Conservation (phyloP, 2,329 filamentous ascomycete species). For the Fusarium nodosum region DNA sequence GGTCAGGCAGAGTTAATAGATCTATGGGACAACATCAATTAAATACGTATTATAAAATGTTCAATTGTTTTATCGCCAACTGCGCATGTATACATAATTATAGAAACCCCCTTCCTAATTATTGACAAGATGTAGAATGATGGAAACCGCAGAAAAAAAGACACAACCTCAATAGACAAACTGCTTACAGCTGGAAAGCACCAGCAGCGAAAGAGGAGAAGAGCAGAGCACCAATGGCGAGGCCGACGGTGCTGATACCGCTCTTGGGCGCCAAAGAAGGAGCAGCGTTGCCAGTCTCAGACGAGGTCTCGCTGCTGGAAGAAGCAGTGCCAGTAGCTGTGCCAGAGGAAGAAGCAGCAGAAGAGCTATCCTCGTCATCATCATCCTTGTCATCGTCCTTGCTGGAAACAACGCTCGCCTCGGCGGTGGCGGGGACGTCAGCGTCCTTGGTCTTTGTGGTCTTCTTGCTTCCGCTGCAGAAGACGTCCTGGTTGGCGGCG, state of each 20-base stretch:
- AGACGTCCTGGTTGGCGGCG: conserved; percentile 56
- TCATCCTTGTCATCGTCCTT: conserved; percentile 23
- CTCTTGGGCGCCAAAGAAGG: conserved; percentile 42
- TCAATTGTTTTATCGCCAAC: conserved; percentile 1
- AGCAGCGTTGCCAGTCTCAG: conserved; percentile 42
- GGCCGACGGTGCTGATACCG: conserved; percentile 51
- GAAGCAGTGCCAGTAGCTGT: conserved; percentile 19
- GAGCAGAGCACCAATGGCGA: conserved; percentile 55
- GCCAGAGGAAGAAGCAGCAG: conserved; percentile 17
- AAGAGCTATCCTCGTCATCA: conserved; percentile 21
- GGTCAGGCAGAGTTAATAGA: not conserved
- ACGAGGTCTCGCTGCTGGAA: conserved; percentile 19
- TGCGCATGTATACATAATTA: conserved; percentile 4
- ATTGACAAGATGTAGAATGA: conserved; percentile 19
- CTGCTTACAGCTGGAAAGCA: conserved; percentile 47
- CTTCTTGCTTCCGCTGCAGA: conserved; percentile 58
- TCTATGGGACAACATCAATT: not conserved
- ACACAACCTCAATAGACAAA: not conserved
- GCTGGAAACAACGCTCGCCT: conserved; percentile 52
- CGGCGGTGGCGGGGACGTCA: conserved; percentile 49
- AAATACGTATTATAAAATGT: conserved; percentile 6
- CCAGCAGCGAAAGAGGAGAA: conserved; percentile 52
- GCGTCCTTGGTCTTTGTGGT: conserved; percentile 51
- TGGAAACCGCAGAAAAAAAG: not conserved
- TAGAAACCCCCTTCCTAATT: conserved; percentile 22